Evolutionary conservation across 2,329 filamentous ascomycete genomes (phyloP), one percentile per base, ranked within the genome.

Genomic region (Hypoxylon sp.): DNA sequence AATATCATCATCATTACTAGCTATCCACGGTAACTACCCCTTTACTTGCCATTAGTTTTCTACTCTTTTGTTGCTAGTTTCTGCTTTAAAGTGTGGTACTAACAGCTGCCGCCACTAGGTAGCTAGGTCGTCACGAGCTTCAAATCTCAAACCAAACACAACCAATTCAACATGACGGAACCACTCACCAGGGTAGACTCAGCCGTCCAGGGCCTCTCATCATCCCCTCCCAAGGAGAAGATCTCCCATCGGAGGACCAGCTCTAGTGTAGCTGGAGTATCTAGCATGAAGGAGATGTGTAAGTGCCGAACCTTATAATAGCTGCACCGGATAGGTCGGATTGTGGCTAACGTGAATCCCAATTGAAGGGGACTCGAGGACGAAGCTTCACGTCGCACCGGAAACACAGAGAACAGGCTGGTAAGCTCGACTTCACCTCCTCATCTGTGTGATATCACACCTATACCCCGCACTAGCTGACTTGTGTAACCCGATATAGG

Each of bases 381-480:
- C 87, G 70, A 86, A 91, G 66, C 83, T 97, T 60, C 76, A 89
- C 73, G 89, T 97, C 72, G 89, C 92, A 37, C 84, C 87, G 63
- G 92, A 97, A 81, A 96, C 93, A 57, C 93, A 96, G 79, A 90
- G 89, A 80, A 90, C 93, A 62, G 92, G 92, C 79, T 97, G 93
- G 92, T 96, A 86, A 78, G 90, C 78, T 17, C 46, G 24, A 8
- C 30, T 39, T 53, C 39, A 15, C 41, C 41, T 55, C 13, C 15
- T 51, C 46, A 6, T 41, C n/a, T 34, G 53, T 56, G 24, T 30
- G 34, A 39, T 44, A 55, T 46, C 59, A 34, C 28, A 10, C 24
- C 30, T 10, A 6, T 66, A 58, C 50, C 61, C 43, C 52, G 49
- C 53, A 60, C 28, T 48, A 56, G 37, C 63, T 65, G 47, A 67